phyloP scores from a whole-genome alignment of 1,139 yeast genomes.

The Saccharomyces hybrid region DNA sequence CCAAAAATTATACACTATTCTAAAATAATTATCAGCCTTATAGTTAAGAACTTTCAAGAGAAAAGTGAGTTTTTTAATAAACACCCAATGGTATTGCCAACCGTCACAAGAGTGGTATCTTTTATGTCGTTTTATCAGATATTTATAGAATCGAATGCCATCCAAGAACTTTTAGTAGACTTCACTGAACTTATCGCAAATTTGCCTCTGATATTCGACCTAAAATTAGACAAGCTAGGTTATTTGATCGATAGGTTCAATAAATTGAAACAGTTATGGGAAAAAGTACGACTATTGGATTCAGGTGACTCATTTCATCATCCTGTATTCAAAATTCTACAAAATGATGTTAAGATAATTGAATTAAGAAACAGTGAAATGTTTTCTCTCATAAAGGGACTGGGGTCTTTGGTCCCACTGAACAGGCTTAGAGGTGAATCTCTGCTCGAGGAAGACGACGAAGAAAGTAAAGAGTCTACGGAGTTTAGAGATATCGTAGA shows the following conservation, averaged over 20 bases:
- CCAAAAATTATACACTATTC: slow-evolving; percentile 18
- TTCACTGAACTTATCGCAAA: slow-evolving; percentile 18
- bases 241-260: slow-evolving; percentile 23
- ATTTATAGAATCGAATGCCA: slow-evolving; percentile 16
- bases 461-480: slow-evolving; percentile 11
- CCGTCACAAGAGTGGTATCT: slow-evolving; percentile 17
- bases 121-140: slow-evolving; percentile 26
- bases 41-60: slow-evolving; percentile 18
- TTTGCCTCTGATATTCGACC: slow-evolving; percentile 14
- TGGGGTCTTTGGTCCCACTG: slow-evolving; percentile 9
- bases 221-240: slow-evolving; percentile 39
- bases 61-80: slow-evolving; percentile 18
- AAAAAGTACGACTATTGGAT: slow-evolving; percentile 19
- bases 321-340: slow-evolving; percentile 26
- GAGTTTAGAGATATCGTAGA: slow-evolving; percentile 17
- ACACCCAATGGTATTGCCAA: slow-evolving; percentile 21
- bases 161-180: slow-evolving; percentile 20
- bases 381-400: slow-evolving; percentile 17
- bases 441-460: slow-evolving; percentile 6
- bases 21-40: slow-evolving; percentile 15
- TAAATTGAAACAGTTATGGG: slow-evolving; percentile 20
- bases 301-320: slow-evolving; percentile 16
- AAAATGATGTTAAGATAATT: slow-evolving; percentile 23
- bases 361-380: slow-evolving; percentile 13
- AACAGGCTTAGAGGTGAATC: slow-evolving; percentile 6